Evolutionary conservation across 1,284 basidiomycete genomes (phyloP).

Genomic region (Ustilago hordei): DNA sequence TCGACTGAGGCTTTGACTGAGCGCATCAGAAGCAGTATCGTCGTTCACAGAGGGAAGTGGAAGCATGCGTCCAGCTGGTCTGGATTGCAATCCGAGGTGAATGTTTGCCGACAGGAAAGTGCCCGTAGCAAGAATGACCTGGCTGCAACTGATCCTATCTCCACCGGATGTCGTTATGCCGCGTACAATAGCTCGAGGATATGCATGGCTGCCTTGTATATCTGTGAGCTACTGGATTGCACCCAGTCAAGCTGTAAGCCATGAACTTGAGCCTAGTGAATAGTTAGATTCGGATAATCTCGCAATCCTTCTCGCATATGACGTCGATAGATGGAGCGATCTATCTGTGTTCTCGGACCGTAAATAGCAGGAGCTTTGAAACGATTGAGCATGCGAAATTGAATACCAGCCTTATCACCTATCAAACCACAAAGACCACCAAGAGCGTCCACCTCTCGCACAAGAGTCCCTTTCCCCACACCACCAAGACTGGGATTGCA

Average conservation of each 20-base stretch:
- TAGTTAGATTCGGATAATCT: constrained; percentile 77
- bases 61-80: constrained; percentile 84
- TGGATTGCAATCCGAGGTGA: constrained; percentile 82
- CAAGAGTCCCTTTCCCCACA: constrained; percentile 88
- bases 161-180: constrained; percentile 84
- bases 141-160: constrained; percentile 80
- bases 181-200: constrained; percentile 74
- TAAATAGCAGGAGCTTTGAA: constrained; percentile 87
- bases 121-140: constrained; percentile 87
- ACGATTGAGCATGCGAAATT: constrained; percentile 85
- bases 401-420: constrained; percentile 85
- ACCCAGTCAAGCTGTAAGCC: constrained; percentile 78
- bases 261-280: constrained; percentile 81
- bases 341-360: constrained; percentile 90
- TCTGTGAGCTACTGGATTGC: constrained; percentile 10
- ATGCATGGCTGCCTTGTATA: constrained; percentile 18
- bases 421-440: constrained; percentile 83
- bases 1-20: constrained; percentile 79
- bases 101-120: constrained; percentile 90
- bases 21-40: constrained; percentile 72
- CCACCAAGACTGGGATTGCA: constrained; percentile 79
- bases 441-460: constrained; percentile 87
- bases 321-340: constrained; percentile 82
- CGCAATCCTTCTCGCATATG: constrained; percentile 80
- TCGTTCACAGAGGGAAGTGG: constrained; percentile 76